Percentiles rank a stretch among this genome's conserved stretches.
Evolutionary conservation across 108 stramenopile genomes (phyloP).

Genomic region (Nitzschia sp.): DNA sequence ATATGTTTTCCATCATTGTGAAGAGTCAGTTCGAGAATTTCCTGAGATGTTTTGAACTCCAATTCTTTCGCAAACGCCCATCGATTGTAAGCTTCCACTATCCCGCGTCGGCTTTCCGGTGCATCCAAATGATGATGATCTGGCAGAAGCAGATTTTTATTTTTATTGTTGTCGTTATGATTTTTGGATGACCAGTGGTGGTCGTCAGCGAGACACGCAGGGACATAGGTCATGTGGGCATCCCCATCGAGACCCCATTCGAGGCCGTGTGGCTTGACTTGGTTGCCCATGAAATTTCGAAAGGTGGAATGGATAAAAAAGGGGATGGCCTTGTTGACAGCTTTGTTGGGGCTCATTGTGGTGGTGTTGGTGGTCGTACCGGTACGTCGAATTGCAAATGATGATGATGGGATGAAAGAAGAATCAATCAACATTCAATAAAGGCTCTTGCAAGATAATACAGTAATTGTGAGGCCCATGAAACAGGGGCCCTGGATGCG

Average conservation of each 20-base stretch:
- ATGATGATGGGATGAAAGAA: too few species aligned
- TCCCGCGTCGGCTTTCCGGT: neutral
- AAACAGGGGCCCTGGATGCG: too few species aligned
- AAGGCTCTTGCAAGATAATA: too few species aligned
- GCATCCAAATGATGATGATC: too few species aligned
- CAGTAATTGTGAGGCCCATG: too few species aligned
- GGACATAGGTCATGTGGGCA: conserved; percentile 4
- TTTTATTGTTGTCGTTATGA: too few species aligned
- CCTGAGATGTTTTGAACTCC: conserved; percentile 15
- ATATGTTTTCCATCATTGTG: conserved; percentile 13
- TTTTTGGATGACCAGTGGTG: too few species aligned
- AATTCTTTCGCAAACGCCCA: conserved; percentile 38
- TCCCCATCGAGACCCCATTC: conserved; percentile 28
- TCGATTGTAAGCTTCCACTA: conserved; percentile 38
- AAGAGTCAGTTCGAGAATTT: conserved; percentile 12
- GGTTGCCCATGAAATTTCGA: conserved; percentile 18
- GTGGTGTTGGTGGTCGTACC: too few species aligned
- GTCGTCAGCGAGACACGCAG: neutral
- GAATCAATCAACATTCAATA: too few species aligned
- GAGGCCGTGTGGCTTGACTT: conserved; percentile 26
- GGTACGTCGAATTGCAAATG: too few species aligned
- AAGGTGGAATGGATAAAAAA: conserved; percentile 26
- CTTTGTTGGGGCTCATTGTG: too few species aligned
- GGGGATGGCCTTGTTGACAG: too few species aligned
- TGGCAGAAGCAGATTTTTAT: neutral